A percentile compares a stretch with the other conserved stretches of the same genome.
phyloP scores from a whole-genome alignment of 129 eudicot species.

The Arctium minus region DNA sequence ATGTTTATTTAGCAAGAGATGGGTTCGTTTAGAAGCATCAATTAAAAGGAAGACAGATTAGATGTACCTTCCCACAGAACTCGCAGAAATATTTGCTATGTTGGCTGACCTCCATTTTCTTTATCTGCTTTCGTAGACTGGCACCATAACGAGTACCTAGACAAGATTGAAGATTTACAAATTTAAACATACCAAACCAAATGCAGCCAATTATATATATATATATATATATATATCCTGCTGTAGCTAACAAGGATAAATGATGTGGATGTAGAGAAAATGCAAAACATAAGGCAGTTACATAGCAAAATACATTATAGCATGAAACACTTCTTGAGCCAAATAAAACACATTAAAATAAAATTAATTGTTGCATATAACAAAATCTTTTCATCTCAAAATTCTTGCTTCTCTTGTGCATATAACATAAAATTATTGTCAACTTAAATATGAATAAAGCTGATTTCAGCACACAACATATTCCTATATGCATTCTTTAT shows the following conservation, averaged over 20 bases:
- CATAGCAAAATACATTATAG: too few relatives aligned
- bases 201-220: too few relatives aligned
- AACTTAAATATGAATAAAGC: not conserved
- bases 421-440: not conserved
- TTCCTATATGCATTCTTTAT: not conserved
- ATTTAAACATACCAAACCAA: not conserved
- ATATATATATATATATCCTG: too few relatives aligned
- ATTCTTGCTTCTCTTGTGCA: not conserved
- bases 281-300: too few relatives aligned
- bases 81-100: slow-evolving; percentile 71
- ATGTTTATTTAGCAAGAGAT: too few relatives aligned
- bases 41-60: not conserved
- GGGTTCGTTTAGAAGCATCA: not conserved
- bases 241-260: too few relatives aligned
- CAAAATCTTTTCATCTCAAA: too few relatives aligned
- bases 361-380: too few relatives aligned
- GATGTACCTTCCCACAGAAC: slow-evolving; percentile 64
- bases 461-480: not conserved
- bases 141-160: slow-evolving; percentile 81
- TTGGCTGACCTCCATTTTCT: slow-evolving; percentile 52
- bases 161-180: not conserved
- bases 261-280: too few relatives aligned
- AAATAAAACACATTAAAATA: too few relatives aligned
- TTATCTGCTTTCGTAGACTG: slow-evolving; percentile 76
- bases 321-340: too few relatives aligned